Percentiles rank a stretch among this genome's conserved stretches.
Conservation (phyloP, 1,139 yeast species). For the Yamadazyma friedrichii region DNA sequence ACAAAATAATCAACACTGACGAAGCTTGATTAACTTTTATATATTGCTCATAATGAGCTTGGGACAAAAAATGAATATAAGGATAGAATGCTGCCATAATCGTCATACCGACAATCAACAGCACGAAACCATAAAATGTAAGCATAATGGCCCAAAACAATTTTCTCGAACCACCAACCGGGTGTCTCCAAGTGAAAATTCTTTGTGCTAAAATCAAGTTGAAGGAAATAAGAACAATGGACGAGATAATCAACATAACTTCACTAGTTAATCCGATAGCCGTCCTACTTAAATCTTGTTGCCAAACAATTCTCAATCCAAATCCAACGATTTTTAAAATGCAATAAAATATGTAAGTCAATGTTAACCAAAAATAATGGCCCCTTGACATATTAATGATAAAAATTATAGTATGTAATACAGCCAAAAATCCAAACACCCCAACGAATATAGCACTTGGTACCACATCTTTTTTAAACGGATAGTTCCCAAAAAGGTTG, state of each 20-base stretch:
- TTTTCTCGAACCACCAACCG: constrained; percentile 63
- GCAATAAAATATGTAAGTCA: constrained; percentile 34
- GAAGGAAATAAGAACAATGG: constrained; percentile 54
- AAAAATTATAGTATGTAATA: constrained; percentile 30
- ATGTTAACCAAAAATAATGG: constrained; percentile 37
- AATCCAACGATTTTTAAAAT: constrained; percentile 32
- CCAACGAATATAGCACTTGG: constrained; percentile 35
- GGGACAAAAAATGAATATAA: constrained; percentile 54
- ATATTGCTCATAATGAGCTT: constrained; percentile 46
- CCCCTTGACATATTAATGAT: constrained; percentile 34
- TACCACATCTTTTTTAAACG: constrained; percentile 26
- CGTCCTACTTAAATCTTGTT: constrained; percentile 28
- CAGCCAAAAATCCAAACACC: constrained; percentile 26
- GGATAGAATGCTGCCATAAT: constrained; percentile 67
- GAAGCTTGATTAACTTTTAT: constrained; percentile 60
- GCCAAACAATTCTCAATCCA: constrained; percentile 33
- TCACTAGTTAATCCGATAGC: constrained; percentile 58
- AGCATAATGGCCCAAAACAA: constrained; percentile 58
- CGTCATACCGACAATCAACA: constrained; percentile 63
- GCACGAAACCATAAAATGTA: constrained; percentile 50
- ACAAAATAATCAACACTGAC: constrained; percentile 54
- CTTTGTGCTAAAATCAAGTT: constrained; percentile 74
- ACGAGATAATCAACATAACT: constrained; percentile 57
- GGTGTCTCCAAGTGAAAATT: constrained; percentile 80
- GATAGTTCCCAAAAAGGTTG: constrained; percentile 39